Percentiles rank a stretch among this genome's conserved stretches.
These are phyloP conservation scores for Ganoderma meredithae DNA, from an alignment of 1,284 basidiomycete species.

Conservation along the genomic window DNA sequence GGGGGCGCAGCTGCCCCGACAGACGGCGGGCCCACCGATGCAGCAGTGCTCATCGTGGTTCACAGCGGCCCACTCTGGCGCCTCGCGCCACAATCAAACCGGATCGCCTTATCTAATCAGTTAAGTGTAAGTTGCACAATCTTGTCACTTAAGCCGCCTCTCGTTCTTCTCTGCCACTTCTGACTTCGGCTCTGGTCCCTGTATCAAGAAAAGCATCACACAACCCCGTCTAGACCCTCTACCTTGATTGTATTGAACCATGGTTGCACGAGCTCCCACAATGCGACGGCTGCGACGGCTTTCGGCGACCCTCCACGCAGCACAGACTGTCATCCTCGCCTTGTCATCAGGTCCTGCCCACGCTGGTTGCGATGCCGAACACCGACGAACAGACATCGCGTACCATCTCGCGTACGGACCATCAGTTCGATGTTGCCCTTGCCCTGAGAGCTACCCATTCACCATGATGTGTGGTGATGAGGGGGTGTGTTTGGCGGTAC, in stretches of 20 bases:
- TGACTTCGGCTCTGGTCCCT: too few relatives aligned
- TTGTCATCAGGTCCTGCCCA: background rate
- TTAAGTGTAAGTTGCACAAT: background rate
- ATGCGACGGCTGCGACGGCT: too few relatives aligned
- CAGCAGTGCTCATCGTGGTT: constrained; percentile 26
- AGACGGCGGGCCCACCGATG: constrained; percentile 5
- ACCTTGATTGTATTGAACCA: too few relatives aligned
- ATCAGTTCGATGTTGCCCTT: background rate
- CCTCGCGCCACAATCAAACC: background rate
- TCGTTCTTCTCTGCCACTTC: too few relatives aligned
- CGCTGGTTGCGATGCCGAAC: background rate
- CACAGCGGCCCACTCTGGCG: constrained; percentile 9
- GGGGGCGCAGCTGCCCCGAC: constrained; percentile 1
- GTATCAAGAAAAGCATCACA: too few relatives aligned
- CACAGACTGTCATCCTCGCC: background rate
- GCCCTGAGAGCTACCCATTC: background rate
- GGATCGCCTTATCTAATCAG: background rate
- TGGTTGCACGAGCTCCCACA: too few relatives aligned
- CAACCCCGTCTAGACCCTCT: too few relatives aligned
- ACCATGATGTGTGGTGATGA: background rate
- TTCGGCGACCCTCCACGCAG: background rate
- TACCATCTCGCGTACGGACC: background rate
- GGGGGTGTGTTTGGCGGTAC: background rate
- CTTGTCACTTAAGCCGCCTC: background rate
- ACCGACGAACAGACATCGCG: background rate